Conservation (phyloP, 2,329 filamentous ascomycete genomes). For the Beauveria brongniartii region DNA sequence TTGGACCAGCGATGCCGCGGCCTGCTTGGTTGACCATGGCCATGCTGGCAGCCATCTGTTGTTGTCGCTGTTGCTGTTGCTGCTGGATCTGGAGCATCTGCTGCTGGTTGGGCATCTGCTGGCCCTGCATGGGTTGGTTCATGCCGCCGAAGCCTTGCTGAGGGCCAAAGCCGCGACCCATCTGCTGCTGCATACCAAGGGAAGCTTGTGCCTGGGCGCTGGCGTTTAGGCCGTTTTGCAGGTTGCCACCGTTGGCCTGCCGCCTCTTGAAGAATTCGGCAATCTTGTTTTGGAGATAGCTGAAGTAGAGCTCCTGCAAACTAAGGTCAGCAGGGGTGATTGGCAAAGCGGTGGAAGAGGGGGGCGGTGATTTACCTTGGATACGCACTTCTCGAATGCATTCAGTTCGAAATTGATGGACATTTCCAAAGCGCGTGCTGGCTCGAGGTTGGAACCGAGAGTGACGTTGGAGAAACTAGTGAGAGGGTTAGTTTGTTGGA, state of each 20-base stretch:
- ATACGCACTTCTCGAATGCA: constrained; percentile 35
- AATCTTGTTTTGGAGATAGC: constrained; percentile 36
- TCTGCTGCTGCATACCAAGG: constrained; percentile 47
- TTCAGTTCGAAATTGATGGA: constrained; percentile 36
- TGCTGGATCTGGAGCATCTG: constrained; percentile 24
- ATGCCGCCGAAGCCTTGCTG: constrained; percentile 51
- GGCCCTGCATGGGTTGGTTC: constrained; percentile 27
- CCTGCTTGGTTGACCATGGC: constrained; percentile 30
- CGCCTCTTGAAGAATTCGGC: constrained; percentile 43
- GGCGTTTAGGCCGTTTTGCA: constrained; percentile 43
- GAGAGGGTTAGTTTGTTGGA: neutral
- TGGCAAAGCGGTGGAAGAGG: neutral
- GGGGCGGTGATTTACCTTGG: constrained; percentile 33
- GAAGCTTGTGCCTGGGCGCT: constrained; percentile 35
- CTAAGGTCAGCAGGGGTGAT: constrained; percentile 15
- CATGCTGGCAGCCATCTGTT: constrained; percentile 25
- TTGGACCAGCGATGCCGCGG: constrained; percentile 19
- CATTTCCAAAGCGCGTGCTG: neutral
- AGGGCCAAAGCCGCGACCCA: constrained; percentile 40
- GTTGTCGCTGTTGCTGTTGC: constrained; percentile 22
- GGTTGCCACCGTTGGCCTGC: constrained; percentile 38
- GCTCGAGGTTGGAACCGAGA: constrained; percentile 25
- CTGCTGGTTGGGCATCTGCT: constrained; percentile 43
- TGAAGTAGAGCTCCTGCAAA: constrained; percentile 41
- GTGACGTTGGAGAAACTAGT: constrained; percentile 43